A percentile compares a stretch with the other conserved stretches of the same genome.
phyloP scores from a whole-genome alignment of 2,329 filamentous ascomycete genomes.

The Diaporthe destruens region DNA sequence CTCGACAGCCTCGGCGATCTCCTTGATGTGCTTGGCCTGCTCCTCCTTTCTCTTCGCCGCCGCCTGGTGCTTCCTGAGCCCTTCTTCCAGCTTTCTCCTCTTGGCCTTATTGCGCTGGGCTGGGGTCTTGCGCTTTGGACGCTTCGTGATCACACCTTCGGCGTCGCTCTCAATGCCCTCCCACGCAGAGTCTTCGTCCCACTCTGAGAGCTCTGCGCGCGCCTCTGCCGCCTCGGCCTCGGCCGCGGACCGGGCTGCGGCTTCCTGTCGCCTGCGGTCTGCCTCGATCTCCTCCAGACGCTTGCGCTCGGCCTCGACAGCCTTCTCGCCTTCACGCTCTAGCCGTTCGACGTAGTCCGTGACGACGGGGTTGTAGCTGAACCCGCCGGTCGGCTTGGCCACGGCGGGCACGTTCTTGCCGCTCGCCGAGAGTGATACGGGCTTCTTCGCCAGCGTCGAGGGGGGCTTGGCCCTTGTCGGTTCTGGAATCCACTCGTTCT shows the following conservation, averaged over 20 bases:
- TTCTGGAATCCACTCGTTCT: conserved; percentile 47
- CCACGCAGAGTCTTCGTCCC: conserved; percentile 92
- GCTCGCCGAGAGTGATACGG: conserved; percentile 84
- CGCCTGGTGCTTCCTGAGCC: conserved; percentile 79
- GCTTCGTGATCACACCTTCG: conserved; percentile 79
- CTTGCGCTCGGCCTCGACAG: conserved; percentile 81
- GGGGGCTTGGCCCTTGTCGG: conserved; percentile 68
- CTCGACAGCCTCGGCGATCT: conserved; percentile 73
- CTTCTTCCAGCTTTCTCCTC: conserved; percentile 88
- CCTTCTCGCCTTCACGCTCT: conserved; percentile 80
- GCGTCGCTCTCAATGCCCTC: conserved; percentile 88
- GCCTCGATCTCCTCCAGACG: conserved; percentile 76
- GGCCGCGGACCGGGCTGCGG: conserved; percentile 76
- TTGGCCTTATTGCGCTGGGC: conserved; percentile 89
- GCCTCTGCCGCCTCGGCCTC: conserved; percentile 81
- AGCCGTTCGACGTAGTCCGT: conserved; percentile 86
- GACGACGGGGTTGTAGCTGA: conserved; percentile 93
- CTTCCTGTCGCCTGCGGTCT: conserved; percentile 76
- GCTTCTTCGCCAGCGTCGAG: conserved; percentile 78
- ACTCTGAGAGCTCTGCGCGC: conserved; percentile 74
- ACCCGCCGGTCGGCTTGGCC: conserved; percentile 81
- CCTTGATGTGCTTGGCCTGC: conserved; percentile 78
- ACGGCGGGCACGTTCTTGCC: conserved; percentile 86
- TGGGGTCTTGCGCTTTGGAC: conserved; percentile 86
- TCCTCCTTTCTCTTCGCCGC: conserved; percentile 79